These are phyloP conservation scores for Mallotus repandus DNA, from an alignment of 441 rosid genomes.

Conservation along the genomic window DNA sequence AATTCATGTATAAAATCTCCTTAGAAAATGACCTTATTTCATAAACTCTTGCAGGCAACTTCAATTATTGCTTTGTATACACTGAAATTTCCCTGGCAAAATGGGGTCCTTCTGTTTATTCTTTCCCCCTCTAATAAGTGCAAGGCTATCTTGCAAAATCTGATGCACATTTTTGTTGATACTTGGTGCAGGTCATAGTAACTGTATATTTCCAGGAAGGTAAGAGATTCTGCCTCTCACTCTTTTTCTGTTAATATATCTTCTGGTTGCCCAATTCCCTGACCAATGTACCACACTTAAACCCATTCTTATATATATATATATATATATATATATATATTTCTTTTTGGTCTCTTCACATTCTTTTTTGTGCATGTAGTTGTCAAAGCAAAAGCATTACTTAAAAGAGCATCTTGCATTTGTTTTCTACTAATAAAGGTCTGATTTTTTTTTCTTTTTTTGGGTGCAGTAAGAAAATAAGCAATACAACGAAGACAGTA, in stretches of 20 bases:
- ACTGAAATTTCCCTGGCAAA: neutral
- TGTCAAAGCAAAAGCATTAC: conserved; percentile 15
- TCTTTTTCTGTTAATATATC: neutral
- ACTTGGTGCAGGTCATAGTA: conserved; percentile 78
- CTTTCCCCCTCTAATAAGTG: neutral
- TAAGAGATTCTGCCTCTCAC: conserved; percentile 22
- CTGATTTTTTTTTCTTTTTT: neutral
- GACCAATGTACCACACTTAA: neutral
- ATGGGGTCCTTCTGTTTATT: conserved; percentile 10
- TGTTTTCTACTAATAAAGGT: neutral
- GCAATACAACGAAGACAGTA: conserved; percentile 57
- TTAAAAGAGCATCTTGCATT: conserved; percentile 1
- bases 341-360: neutral
- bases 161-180: conserved; percentile 25
- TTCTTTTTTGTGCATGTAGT: conserved; percentile 2
- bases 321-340: too few relatives aligned
- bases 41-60: conserved; percentile 24
- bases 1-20: conserved; percentile 9
- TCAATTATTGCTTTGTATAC: conserved; percentile 19
- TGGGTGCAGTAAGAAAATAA: conserved; percentile 67
- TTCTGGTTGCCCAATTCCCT: conserved; percentile 7
- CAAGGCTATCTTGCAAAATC: neutral
- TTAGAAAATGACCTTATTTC: conserved; percentile 15
- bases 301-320: neutral
- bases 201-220: conserved; percentile 98